Evolutionary conservation across 192 early-diverging fungal genomes (phyloP), one percentile per base, ranked within the genome.

Genomic region (Podila epicladia): DNA sequence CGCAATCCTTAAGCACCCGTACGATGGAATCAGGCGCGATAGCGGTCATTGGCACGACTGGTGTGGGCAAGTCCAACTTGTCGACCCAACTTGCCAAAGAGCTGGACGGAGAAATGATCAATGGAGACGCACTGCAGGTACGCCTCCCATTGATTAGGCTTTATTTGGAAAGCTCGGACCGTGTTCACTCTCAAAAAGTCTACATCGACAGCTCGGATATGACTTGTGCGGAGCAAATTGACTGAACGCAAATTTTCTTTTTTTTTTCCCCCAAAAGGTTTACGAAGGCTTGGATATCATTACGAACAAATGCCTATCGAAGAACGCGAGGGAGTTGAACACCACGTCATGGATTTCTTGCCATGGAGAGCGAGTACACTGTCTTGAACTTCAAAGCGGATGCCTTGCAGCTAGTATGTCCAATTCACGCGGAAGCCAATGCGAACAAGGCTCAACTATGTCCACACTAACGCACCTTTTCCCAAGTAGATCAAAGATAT

Each of bases 1-100:
- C 41, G 15, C 12, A 45, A 45, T 45, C 41, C 41, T 45, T 45
- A 1, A 45, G 13, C 41, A 45, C 41, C 41, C 15, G 13, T 17
- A 45, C 64, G 32, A 82, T 85, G 84, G 53, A 78, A 26, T 75
- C 75, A 58, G 71, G 74, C 1, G 58, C 82, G 58, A 72, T 93
- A 31, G 89, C 92, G 9, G 88, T 95, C 55, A 88, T 92, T 45
- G 97, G 97, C 4, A 97, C 96, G 2, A 98, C 97, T 1, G 97
- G 97, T 11, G 96, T 97, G 15, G 98, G 98, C n/a, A 99, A 99
- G 75, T 95, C 95, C n/a, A 88, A 96, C 73, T 84, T 99, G 12
- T 92, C 94, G 7, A 90, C 98, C 38, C 92, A 98, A 71, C 75
- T 99, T 28, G 93, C 95, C 7, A 88, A 94, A 48, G 88, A 89